These are phyloP conservation scores for Verticillium nubilum DNA, from an alignment of 2,329 filamentous ascomycete genomes.

Conservation along the genomic window DNA sequence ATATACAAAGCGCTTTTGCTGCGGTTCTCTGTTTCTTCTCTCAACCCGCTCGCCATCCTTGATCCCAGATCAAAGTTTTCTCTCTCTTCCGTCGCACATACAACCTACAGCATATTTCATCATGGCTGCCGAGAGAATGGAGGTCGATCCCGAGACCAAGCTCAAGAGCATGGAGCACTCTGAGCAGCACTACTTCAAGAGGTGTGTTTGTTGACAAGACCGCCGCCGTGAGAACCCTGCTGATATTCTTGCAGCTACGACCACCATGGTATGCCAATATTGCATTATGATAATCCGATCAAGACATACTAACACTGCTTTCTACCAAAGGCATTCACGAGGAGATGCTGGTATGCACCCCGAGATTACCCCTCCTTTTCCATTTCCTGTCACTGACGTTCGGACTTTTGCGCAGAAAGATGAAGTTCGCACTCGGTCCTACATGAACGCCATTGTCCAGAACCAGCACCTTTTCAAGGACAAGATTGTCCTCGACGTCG, in stretches of 20 bases:
- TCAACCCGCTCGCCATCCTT: background rate
- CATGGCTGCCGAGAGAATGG: constrained; percentile 49
- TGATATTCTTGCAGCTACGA: constrained; percentile 66
- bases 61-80: background rate
- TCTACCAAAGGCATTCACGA: constrained; percentile 74
- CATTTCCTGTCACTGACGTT: background rate
- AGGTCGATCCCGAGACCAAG: constrained; percentile 54
- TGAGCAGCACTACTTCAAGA: constrained; percentile 99
- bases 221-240: background rate
- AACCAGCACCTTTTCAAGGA: constrained; percentile 90
- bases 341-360: constrained; percentile 77
- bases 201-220: constrained; percentile 45
- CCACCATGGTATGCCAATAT: constrained; percentile 70
- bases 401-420: constrained; percentile 67
- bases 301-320: background rate
- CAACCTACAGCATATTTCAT: background rate
- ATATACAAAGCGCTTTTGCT: background rate
- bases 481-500: constrained; percentile 86
- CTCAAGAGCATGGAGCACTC: constrained; percentile 80
- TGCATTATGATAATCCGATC: too few relatives aligned
- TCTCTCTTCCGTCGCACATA: background rate
- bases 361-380: background rate
- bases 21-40: background rate
- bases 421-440: constrained; percentile 92
- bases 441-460: constrained; percentile 96